Conservation (phyloP, 768 basidiomycete species). For the Calocera viscosa region DNA sequence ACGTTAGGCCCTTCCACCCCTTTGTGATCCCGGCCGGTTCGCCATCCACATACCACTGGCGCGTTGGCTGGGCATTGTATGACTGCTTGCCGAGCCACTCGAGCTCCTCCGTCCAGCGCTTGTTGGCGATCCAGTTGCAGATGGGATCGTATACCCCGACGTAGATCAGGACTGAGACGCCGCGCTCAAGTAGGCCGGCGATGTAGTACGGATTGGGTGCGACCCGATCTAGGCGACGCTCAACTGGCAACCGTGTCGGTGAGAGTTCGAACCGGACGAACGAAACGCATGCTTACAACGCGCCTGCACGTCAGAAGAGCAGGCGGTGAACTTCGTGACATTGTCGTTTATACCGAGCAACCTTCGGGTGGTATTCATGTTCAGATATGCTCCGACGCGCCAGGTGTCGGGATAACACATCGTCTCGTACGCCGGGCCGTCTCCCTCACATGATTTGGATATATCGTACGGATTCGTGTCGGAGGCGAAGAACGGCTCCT, state of each 20-base stretch:
- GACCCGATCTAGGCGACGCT: slow-evolving; percentile 50
- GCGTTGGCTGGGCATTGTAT: slow-evolving; percentile 36
- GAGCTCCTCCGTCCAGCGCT: slow-evolving; percentile 58
- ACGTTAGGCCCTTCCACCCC: slow-evolving; percentile 45
- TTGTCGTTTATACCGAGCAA: slow-evolving; percentile 45
- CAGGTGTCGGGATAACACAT: slow-evolving; percentile 48
- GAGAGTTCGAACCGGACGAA: slow-evolving; percentile 49
- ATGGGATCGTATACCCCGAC: slow-evolving; percentile 36
- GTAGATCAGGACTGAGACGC: slow-evolving; percentile 40
- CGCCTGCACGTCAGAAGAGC: slow-evolving; percentile 55
- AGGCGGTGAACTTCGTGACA: slow-evolving; percentile 43
- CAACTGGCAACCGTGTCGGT: slow-evolving; percentile 13
- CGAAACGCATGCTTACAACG: slow-evolving; percentile 65
- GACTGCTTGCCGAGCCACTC: slow-evolving; percentile 54
- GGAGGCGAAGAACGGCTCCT: slow-evolving; percentile 31
- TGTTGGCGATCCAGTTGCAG: slow-evolving; percentile 49
- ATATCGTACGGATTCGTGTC: slow-evolving; percentile 54
- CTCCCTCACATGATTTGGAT: slow-evolving; percentile 38
- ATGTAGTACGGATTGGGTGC: slow-evolving; percentile 28
- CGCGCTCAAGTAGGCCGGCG: slow-evolving; percentile 43
- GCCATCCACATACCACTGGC: slow-evolving; percentile 46
- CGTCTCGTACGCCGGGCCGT: background rate
- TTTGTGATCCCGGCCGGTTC: slow-evolving; percentile 45
- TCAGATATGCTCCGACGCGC: slow-evolving; percentile 47
- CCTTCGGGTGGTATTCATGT: slow-evolving; percentile 40